Evolutionary conservation across 495 filamentous ascomycete genomes (phyloP), one percentile per base, ranked within the genome.

Genomic region (Letharia lupina): DNA sequence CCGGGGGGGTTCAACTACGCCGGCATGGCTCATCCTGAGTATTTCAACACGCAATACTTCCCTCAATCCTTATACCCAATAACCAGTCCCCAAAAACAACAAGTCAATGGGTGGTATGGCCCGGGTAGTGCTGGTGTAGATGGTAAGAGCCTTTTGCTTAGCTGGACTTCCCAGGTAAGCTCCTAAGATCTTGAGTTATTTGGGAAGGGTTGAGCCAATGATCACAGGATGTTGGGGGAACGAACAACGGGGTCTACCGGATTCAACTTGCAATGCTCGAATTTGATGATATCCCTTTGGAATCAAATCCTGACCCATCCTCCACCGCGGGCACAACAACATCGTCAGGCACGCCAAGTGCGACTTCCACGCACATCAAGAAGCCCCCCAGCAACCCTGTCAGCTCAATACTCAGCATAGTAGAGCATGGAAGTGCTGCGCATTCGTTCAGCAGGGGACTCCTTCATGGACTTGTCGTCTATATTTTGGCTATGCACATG

Each of bases 1-100:
- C 62, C 63, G 50, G 73, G 73, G 23, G 73, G 73, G 8, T 75
- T 71, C 63, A 75, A 74, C 28, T 75, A 75, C 45, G 73, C 73
- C 31, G 73, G 73, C 12, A 68, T 64, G 45, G 39, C 71, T 16
- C 71, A 73, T 63, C 69, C 71, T 3, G 71, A 73, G 61, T 73
- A 62, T 52, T 71, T 71, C 63, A 73, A 73, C 41, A 65, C 67
- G 12, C 67, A 71, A 58, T 73, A 73, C 67, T 73, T 69, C 39
- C 67, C 71, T 16, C 65, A 52, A 48, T 66, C 71, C 4, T 57
- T 73, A 41, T 73, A 73, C 54, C 50, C 70, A 33, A 48, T 48
- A n/a, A 57, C 41, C 5, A 67, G 66, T 20, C 35, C 68, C 11
- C 31, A 39, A 16, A 45, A 41, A 20, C 18, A 72, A 11, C 67